These are phyloP conservation scores for Penstemon newberryi DNA, from an alignment of 257 asterid genomes.

Conservation along the genomic window DNA sequence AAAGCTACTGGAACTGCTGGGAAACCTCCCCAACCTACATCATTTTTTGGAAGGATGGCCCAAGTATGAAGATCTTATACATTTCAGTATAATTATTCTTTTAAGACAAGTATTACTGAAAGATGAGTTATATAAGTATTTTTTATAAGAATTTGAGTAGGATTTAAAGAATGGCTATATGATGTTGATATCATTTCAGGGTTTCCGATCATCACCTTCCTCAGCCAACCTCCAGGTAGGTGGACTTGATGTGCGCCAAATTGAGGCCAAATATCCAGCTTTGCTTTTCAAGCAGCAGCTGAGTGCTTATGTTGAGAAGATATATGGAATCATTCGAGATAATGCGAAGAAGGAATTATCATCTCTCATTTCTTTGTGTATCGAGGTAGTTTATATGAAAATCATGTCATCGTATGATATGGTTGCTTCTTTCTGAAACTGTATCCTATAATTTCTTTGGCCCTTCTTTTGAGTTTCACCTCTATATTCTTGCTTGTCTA, in stretches of 20 bases:
- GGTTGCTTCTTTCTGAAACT: neutral
- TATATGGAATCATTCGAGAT: constrained; percentile 82
- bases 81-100: neutral
- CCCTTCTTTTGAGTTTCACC: neutral
- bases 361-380: constrained; percentile 55
- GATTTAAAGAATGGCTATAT: neutral
- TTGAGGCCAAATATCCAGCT: constrained; percentile 88
- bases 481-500: constrained; percentile 5
- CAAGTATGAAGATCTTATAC: constrained; percentile 42
- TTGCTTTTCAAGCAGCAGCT: constrained; percentile 85
- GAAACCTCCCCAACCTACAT: constrained; percentile 69
- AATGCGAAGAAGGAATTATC: constrained; percentile 66
- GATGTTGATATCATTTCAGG: constrained; percentile 37
- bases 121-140: constrained; percentile 20
- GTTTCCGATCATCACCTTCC: constrained; percentile 70
- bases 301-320: constrained; percentile 83
- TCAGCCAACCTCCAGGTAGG: constrained; percentile 55
- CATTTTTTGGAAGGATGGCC: constrained; percentile 79
- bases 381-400: constrained; percentile 46
- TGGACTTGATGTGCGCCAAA: constrained; percentile 75
- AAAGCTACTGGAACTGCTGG: constrained; percentile 41
- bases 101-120: constrained; percentile 12
- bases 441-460: neutral
- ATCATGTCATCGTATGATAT: neutral
- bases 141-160: constrained; percentile 17